Conservation (phyloP, 2,329 filamentous ascomycete species). For the Arthrobotrys entomopaga region DNA sequence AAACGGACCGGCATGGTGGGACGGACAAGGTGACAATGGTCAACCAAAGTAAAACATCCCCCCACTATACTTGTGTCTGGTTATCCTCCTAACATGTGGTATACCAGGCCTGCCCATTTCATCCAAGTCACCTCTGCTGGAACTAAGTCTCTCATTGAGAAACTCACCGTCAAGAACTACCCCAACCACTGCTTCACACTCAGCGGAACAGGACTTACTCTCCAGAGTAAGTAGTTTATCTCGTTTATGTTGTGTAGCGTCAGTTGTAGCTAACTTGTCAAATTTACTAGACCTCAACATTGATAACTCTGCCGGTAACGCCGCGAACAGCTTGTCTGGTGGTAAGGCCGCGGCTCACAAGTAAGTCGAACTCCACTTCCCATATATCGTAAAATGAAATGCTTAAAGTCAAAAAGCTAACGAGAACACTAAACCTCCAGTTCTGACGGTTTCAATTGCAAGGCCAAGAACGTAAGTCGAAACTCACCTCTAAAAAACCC, state of each 20-base stretch:
- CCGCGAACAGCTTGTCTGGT: conserved; percentile 9
- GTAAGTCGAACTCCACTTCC: background rate
- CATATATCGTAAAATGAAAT: background rate
- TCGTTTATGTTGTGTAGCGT: background rate
- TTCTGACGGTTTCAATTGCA: conserved; percentile 5
- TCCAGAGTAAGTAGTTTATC: background rate
- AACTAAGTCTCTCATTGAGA: conserved; percentile 6
- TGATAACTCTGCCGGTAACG: conserved; percentile 7
- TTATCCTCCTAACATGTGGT: background rate
- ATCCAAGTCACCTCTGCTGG: conserved; percentile 5
- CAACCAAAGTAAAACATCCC: background rate
- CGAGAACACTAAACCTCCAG: background rate
- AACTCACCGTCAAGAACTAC: conserved; percentile 2
- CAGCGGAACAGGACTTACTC: background rate
- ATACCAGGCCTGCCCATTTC: background rate
- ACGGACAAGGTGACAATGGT: background rate
- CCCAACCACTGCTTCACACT: conserved; percentile 9
- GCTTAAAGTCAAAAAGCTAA: background rate
- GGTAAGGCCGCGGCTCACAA: conserved; percentile 5
- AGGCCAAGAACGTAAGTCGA: conserved; percentile 9
- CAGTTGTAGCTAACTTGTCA: background rate
- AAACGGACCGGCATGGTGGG: conserved; percentile 10
- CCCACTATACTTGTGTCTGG: background rate
- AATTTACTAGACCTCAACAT: background rate
- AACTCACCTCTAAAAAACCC: background rate